phyloP scores from a whole-genome alignment of 1,284 basidiomycete species.

The Apiotrichum domesticum region DNA sequence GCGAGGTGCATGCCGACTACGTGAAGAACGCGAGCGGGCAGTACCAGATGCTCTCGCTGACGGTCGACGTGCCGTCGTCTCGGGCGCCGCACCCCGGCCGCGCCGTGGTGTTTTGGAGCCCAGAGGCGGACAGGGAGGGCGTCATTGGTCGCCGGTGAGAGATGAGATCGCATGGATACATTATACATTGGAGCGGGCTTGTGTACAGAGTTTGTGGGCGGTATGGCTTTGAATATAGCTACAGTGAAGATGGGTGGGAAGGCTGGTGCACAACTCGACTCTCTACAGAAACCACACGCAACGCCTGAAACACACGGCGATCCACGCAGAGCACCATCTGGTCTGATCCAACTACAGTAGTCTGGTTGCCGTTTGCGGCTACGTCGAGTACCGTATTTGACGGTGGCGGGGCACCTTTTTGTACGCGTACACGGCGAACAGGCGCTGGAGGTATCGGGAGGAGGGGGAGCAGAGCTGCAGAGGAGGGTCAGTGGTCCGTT shows the following conservation, averaged over 20 bases:
- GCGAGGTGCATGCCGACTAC: conserved; percentile 45
- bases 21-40: conserved; percentile 44
- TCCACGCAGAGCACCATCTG: too few species aligned
- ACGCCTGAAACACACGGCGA: too few species aligned
- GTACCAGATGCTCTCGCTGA: conserved; percentile 39
- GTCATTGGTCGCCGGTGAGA: conserved; percentile 23
- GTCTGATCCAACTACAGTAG: too few species aligned
- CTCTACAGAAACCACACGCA: too few species aligned
- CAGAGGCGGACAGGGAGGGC: conserved; percentile 40
- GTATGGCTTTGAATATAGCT: too few species aligned
- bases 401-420: conserved; percentile 14
- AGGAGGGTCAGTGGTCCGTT: background rate
- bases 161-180: background rate
- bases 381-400: conserved; percentile 1
- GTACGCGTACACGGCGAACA: conserved; percentile 38
- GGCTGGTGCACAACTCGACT: too few species aligned
- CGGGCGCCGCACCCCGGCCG: conserved; percentile 34
- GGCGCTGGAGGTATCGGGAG: conserved; percentile 31
- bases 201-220: too few species aligned
- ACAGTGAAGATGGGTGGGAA: too few species aligned
- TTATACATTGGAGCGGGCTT: too few species aligned
- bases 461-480: conserved; percentile 24
- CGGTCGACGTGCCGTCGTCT: conserved; percentile 40
- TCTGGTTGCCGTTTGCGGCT: background rate
- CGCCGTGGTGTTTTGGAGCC: conserved; percentile 41